Percentiles rank a stretch among this genome's conserved stretches.
Conservation (phyloP, 208 protist genomes). For the Leptomonas seymouri region DNA sequence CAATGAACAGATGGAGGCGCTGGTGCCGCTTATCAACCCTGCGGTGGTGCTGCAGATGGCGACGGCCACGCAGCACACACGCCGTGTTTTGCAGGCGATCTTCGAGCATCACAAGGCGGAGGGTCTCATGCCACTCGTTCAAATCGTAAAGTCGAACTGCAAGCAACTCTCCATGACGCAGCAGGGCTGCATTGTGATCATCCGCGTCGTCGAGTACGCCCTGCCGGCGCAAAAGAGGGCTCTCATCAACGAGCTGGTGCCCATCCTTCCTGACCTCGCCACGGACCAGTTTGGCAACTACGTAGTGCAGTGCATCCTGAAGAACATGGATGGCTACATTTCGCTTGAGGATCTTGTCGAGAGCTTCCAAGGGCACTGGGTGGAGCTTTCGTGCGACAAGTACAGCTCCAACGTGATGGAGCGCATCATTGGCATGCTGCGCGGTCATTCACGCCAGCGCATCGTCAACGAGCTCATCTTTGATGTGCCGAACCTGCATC, state of each 20-base stretch:
- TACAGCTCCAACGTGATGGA: constrained; percentile 92
- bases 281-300: constrained; percentile 90
- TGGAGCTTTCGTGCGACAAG: constrained; percentile 81
- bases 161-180: constrained; percentile 57
- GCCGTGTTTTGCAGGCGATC: constrained; percentile 70
- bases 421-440: constrained; percentile 64
- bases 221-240: constrained; percentile 48
- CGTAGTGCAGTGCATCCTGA: constrained; percentile 84
- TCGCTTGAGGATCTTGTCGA: constrained; percentile 39
- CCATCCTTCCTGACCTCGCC: constrained; percentile 56
- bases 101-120: constrained; percentile 70
- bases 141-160: constrained; percentile 51
- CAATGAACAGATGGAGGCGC: constrained; percentile 43
- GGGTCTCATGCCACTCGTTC: constrained; percentile 58
- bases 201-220: constrained; percentile 72
- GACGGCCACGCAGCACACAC: constrained; percentile 67
- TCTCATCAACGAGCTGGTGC: constrained; percentile 63
- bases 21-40: constrained; percentile 49
- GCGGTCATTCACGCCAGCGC: constrained; percentile 31
- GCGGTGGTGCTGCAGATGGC: constrained; percentile 48
- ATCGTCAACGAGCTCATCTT: constrained; percentile 74
- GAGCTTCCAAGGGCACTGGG: constrained; percentile 63
- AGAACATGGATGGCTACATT: constrained; percentile 60
- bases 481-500: constrained; percentile 52
- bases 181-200: constrained; percentile 86